Evolutionary conservation across 345 rosid genomes (phyloP).

Genomic region (Mangifera indica): DNA sequence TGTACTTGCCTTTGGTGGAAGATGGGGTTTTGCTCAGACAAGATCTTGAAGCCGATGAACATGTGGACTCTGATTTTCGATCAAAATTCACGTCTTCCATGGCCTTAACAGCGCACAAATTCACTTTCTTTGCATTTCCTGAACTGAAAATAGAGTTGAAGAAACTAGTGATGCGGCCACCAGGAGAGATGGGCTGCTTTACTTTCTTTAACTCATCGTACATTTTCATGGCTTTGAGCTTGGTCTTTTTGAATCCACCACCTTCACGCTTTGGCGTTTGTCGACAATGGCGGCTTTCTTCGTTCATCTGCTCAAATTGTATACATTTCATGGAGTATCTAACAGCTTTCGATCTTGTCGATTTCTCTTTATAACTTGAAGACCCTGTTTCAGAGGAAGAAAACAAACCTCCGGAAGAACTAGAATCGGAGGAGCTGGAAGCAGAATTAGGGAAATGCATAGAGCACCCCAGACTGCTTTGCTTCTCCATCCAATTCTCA

Average conservation of each 20-base stretch:
- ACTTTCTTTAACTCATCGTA: conserved; percentile 58
- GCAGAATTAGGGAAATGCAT: conserved; percentile 30
- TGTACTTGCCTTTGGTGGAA: conserved; percentile 26
- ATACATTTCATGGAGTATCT: conserved; percentile 17
- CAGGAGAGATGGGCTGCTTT: conserved; percentile 84
- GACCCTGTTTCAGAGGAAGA: conserved; percentile 60
- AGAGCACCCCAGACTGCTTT: conserved; percentile 20
- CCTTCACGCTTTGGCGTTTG: conserved; percentile 23
- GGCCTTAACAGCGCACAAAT: conserved; percentile 62
- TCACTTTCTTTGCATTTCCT: conserved; percentile 65
- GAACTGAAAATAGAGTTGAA: conserved; percentile 72
- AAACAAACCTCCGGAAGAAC: conserved; percentile 34
- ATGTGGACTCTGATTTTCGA: conserved; percentile 45
- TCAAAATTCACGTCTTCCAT: conserved; percentile 61
- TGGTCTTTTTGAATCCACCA: conserved; percentile 50
- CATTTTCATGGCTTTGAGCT: conserved; percentile 51
- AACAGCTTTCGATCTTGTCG: conserved; percentile 19
- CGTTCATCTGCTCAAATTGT: conserved; percentile 18
- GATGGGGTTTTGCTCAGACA: conserved; percentile 55
- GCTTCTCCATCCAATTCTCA: conserved; percentile 58
- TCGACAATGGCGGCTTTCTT: conserved; percentile 12
- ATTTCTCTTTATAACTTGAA: conserved; percentile 26
- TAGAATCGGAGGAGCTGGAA: conserved; percentile 55
- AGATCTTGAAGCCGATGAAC: conserved; percentile 55
- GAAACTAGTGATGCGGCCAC: conserved; percentile 64